Evolutionary conservation across 2,329 filamentous ascomycete species (phyloP), one percentile per base, ranked within the genome.

Genomic region (Nigrospora sphaerica): DNA sequence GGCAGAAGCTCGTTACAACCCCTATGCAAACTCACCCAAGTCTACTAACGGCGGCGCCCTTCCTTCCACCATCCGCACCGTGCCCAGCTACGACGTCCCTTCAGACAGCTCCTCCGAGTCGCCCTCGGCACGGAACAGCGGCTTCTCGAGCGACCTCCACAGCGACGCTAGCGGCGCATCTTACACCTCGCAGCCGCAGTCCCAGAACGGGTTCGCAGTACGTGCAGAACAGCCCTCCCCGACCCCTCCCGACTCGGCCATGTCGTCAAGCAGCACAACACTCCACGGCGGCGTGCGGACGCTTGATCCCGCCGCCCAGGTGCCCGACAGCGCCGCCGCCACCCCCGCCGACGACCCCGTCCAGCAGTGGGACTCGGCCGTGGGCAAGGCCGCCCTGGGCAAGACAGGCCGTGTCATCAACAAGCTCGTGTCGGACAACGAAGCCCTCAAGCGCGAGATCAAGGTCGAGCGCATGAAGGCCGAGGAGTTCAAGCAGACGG

Each of bases 341-440:
- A 43, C 48, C 23, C 44, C 50, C 5, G 16, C 47, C 16, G 51
- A 50, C 45, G 56, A 62, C n/a, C 54, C 51, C 14, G 58, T 60
- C 4, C 50, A 61, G 47, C 45, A 70, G 61, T 84, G 81, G 79
- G 83, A 85, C 58, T 80, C 81, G 31, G 82, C 82, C 3, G 77
- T 86, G 39, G 83, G 83, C 54, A 83, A 84, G 59, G 83, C 83
- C 9, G 82, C 80, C 3, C 68, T 85, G 3, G 85, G 85, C 38
- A 89, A 89, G 69, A 88, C 83, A 11, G 85, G 85, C 10, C 75
- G 85, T 32, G 85, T 89, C 44, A 92, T 93, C 63, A 88, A 93
- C 66, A 81, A 82, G 59, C 76, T 93, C 45, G 87, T 89, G 60
- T 83, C 83, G 45, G 87, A 92, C 60, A 90, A 90, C 55, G 87